Percentiles rank a stretch among this genome's conserved stretches.
These are phyloP conservation scores for Metschnikowia dekortorum DNA, from an alignment of 805 yeast species.

Conservation along the genomic window DNA sequence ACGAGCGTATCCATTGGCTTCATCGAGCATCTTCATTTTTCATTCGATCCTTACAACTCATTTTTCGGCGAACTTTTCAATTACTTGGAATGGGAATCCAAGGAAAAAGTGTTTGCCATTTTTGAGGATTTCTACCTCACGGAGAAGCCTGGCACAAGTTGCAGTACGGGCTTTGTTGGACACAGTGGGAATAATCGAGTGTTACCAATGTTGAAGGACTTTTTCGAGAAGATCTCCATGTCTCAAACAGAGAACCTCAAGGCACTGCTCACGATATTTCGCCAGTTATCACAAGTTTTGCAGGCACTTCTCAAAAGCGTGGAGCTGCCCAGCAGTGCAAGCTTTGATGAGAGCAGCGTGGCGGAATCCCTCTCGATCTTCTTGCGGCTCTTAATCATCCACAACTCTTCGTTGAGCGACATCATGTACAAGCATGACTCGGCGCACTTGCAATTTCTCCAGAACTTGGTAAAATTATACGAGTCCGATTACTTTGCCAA, in stretches of 20 bases:
- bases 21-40: slow-evolving; percentile 19
- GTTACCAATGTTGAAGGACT: slow-evolving; percentile 39
- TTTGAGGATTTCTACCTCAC: slow-evolving; percentile 28
- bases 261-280: slow-evolving; percentile 20
- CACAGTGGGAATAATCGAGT: slow-evolving; percentile 16
- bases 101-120: slow-evolving; percentile 22
- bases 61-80: slow-evolving; percentile 39
- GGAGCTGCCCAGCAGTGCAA: slow-evolving; percentile 5
- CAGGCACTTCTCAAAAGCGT: slow-evolving; percentile 18
- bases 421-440: slow-evolving; percentile 39
- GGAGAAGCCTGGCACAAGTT: not conserved
- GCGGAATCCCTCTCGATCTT: slow-evolving; percentile 42
- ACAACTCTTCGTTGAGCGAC: slow-evolving; percentile 44
- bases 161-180: not conserved
- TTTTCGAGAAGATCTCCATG: slow-evolving; percentile 45
- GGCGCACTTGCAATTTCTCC: slow-evolving; percentile 44
- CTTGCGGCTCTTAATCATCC: slow-evolving; percentile 54
- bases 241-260: slow-evolving; percentile 22
- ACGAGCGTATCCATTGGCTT: slow-evolving; percentile 11
- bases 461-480: slow-evolving; percentile 44
- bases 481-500: slow-evolving; percentile 36
- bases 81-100: slow-evolving; percentile 27
- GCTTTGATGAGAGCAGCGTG: slow-evolving; percentile 9
- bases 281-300: slow-evolving; percentile 20
- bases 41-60: slow-evolving; percentile 28